Evolutionary conservation across 768 basidiomycete species (phyloP), one percentile per base, ranked within the genome.

Genomic region (Paxillus involutus): DNA sequence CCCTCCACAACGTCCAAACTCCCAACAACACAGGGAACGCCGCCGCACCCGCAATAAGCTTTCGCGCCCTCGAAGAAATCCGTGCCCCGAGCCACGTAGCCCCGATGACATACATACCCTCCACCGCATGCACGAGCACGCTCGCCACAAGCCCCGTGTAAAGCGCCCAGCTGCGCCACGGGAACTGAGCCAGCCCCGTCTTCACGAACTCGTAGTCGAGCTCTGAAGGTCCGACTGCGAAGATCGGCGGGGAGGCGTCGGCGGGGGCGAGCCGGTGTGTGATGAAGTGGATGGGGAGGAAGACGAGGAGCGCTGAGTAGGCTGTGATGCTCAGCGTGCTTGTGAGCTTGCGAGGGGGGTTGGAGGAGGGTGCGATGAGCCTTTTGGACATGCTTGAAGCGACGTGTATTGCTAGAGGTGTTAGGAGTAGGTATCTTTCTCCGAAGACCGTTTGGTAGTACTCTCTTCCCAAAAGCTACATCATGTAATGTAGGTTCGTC

Each of bases 121-220:
- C 85, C 3, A 76, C 76, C 4, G 79, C 74, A 64, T 94, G 93
- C 45, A 86, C 61, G 0, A 77, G 73, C 0, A 81, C 79, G 21
- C 79, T 75, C 1, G 72, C 70, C 0, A 88, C 78, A 11, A 94
- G 77, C 0, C 80, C 84, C 1, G 75, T 66, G 60, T 94, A 93
- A 42, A 86, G 67, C 3, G 81, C 51, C 79, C 79, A 84, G 61
- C 80, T 86, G 37, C 80, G 74, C 64, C 73, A 69, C 0, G 89
- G 88, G 80, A 84, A 91, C 16, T 53, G 71, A 14, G 76, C 74
- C 37, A 93, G 68, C 3, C 82, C 88, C 6, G 80, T 77, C 65
- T 93, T 92, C 52, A 94, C 89, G 66, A 86, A 93, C 58, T 92
- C 88, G 65, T 80, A 94, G 69, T 91, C 86, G 36, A 94, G 78